A percentile compares a stretch with the other conserved stretches of the same genome.
Conservation (phyloP, 2,329 filamentous ascomycete species). For the Penicillium sp. region DNA sequence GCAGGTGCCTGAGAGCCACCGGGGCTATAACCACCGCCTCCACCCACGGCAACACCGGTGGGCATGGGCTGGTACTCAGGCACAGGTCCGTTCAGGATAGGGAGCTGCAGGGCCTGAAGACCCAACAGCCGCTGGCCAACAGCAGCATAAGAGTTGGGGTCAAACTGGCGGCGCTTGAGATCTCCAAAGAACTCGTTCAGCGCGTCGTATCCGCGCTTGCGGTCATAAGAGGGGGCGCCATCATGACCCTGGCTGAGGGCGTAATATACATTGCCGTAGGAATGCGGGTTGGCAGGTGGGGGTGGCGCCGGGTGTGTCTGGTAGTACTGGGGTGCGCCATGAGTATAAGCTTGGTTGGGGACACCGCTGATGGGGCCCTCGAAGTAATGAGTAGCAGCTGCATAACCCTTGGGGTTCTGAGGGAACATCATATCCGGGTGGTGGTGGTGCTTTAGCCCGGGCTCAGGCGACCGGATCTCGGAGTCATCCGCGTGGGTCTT, state of each 20-base stretch:
- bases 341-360: conserved; percentile 41
- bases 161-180: conserved; percentile 86
- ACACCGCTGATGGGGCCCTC: conserved; percentile 52
- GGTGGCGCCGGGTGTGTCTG: conserved; percentile 54
- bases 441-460: conserved; percentile 45
- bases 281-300: conserved; percentile 52
- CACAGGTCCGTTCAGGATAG: conserved; percentile 58
- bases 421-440: conserved; percentile 44
- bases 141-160: conserved; percentile 84
- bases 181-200: conserved; percentile 93
- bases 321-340: conserved; percentile 53
- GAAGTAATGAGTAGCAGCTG: conserved; percentile 56
- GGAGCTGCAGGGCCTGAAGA: conserved; percentile 68
- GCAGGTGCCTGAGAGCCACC: conserved; percentile 67
- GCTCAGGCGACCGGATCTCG: conserved; percentile 67
- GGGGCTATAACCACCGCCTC: conserved; percentile 53
- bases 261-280: conserved; percentile 77
- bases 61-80: conserved; percentile 55
- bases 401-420: conserved; percentile 39
- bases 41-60: conserved; percentile 58
- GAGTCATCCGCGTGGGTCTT: conserved; percentile 98
- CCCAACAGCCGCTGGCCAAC: conserved; percentile 86
- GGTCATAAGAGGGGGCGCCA: conserved; percentile 64
- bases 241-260: conserved; percentile 67
- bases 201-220: conserved; percentile 82